Evolutionary conservation across 177 flowering plant genomes (phyloP), one percentile per base, ranked within the genome.

Genomic region (Vitis hybrid): DNA sequence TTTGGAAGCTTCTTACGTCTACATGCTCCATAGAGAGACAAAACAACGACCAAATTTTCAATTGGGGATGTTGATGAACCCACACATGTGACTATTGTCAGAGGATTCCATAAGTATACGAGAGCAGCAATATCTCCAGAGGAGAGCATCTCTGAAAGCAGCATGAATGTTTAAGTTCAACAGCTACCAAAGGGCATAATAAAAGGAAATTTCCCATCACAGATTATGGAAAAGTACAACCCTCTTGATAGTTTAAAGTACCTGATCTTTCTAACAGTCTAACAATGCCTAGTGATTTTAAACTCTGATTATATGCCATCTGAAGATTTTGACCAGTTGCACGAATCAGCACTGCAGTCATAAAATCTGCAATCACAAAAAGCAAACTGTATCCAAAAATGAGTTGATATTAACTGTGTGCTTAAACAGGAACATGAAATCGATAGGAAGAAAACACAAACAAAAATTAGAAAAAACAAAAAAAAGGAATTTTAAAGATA

Each of bases 331-430:
- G 75, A 31, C 97, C 98, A 77, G 70, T 86, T 64, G 83, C 87
- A 64, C 94, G 91, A 61, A 94, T 80, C 62, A 94, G 97, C 80
- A 93, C 59, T 64, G 97, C 97, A 75, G 88, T 70, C 66, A 84
- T 19, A 70, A 88, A 76, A 88, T 94, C 98, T 87, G 93, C 98
- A 85, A 89, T 49, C 80, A 92, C 89, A 85, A 89, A 90, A 79
- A 89, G 65, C 79, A 93, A 86, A 83, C 98, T 94, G 85, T 80
- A 83, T 83, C 86, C 92, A 83, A 83, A 63, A 80, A 77, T 70
- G 70, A 64, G 80, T 78, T 78, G 81, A 72, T 66, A 82, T 80
- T 74, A 77, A 81, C 78, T 64, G 18, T 53, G 22, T 68, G 60
- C 68, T 26, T 65, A 64, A 58, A 55, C 57, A 55, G 53, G 48